Percentiles rank a stretch among this genome's conserved stretches.
Conservation (phyloP, 2,329 filamentous ascomycete genomes). For the Cucurbitaria berberidis region DNA sequence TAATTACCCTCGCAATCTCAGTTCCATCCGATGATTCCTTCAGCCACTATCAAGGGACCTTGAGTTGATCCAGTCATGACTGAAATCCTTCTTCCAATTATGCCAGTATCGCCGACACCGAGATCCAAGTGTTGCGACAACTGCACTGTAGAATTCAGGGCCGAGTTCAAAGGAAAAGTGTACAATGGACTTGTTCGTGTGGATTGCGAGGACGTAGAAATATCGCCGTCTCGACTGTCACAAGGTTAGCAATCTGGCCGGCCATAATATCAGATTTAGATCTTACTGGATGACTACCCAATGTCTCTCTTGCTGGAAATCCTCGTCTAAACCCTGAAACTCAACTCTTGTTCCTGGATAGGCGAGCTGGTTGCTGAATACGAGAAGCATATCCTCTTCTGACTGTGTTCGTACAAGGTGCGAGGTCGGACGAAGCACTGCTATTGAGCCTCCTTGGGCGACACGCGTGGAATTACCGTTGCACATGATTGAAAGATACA, state of each 20-base stretch:
- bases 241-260: background rate
- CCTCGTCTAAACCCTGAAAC: conserved; percentile 28
- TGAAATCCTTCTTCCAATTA: conserved; percentile 43
- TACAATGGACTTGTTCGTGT: conserved; percentile 25
- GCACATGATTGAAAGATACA: conserved; percentile 28
- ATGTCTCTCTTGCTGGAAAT: conserved; percentile 10
- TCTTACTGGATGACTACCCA: conserved; percentile 45
- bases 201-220: conserved; percentile 15
- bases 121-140: conserved; percentile 35
- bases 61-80: conserved; percentile 33
- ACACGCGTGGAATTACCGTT: conserved; percentile 37
- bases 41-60: conserved; percentile 31
- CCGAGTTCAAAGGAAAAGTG: conserved; percentile 29
- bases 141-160: conserved; percentile 10
- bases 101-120: conserved; percentile 39
- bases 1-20: too few relatives aligned
- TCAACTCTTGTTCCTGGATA: conserved; percentile 34
- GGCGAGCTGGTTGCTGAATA: conserved; percentile 38
- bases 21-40: conserved; percentile 47
- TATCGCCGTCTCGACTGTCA: conserved; percentile 41
- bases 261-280: background rate
- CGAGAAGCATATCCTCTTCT: conserved; percentile 31
- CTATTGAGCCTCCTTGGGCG: conserved; percentile 47
- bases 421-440: conserved; percentile 33
- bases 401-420: conserved; percentile 8